Percentiles rank a stretch among this genome's conserved stretches.
Conservation (phyloP, 176 grass and related monocot genomes). For the Paspalum notatum region DNA sequence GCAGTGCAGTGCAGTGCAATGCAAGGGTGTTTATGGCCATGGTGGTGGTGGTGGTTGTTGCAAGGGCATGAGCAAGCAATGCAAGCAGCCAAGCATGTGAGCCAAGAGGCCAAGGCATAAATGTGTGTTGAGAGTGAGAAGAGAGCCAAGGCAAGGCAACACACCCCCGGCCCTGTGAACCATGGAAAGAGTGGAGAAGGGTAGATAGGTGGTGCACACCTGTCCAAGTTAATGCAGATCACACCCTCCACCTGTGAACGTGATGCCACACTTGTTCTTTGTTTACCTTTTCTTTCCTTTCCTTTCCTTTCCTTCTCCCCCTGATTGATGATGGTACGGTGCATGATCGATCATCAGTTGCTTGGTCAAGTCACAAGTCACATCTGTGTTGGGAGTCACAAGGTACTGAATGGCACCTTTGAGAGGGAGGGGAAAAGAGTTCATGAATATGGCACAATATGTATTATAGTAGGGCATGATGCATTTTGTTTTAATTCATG, state of each 20-base stretch:
- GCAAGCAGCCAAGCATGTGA: conserved; percentile 36
- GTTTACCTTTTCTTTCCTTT: conserved; percentile 20
- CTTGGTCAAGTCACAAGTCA: conserved; percentile 39
- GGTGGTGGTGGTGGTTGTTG: conserved; percentile 36
- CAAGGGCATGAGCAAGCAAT: conserved; percentile 26
- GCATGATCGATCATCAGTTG: conserved; percentile 28
- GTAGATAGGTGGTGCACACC: conserved; percentile 48
- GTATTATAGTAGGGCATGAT: conserved; percentile 8
- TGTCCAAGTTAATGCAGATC: conserved; percentile 69
- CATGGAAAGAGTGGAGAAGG: conserved; percentile 60
- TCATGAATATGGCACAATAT: neutral
- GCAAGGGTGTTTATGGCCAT: conserved; percentile 39
- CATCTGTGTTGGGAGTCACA: conserved; percentile 34
- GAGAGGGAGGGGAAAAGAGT: neutral
- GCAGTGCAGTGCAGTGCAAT: conserved; percentile 35
- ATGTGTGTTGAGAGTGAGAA: conserved; percentile 38
- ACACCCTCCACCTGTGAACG: conserved; percentile 70
- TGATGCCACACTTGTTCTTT: conserved; percentile 39
- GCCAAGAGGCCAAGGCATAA: conserved; percentile 36
- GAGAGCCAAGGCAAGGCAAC: conserved; percentile 7
- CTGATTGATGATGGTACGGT: neutral
- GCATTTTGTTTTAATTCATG: neutral
- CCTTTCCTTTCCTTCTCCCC: neutral
- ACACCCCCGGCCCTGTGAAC: conserved; percentile 54
- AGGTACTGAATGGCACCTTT: conserved; percentile 26